Base-by-base conservation (phyloP, 768 basidiomycete genomes). In the Boletus fagicola region DNA sequence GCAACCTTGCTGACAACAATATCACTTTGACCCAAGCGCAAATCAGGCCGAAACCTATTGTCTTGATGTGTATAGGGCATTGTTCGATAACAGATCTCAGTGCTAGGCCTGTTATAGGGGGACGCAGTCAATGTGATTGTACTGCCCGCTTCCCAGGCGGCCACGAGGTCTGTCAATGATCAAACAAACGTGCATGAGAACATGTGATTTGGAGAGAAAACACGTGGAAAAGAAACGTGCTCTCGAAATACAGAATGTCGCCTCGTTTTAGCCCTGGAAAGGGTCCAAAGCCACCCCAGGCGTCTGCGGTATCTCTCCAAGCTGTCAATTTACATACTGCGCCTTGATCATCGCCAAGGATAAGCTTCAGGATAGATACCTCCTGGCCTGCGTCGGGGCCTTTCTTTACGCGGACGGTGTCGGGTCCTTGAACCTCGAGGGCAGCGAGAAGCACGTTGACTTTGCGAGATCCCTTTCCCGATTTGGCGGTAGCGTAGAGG, bases 401-500 rank as follows among this genome's bases (percentile, higher is more conserved):
- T 50, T 82, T 85, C 70, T 87, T 90, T 38, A 88, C 76, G 26
- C 73, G 77, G 38, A 93, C 80, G 6, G 77, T 73, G 61, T 89
- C 86, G 0, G 89, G 91, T 0, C 89, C 90, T 50, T 92, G 89
- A 15, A 89, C 80, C 68, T 92, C 91, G 56, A 92, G 74, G 9
- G 81, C 80, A 6, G 86, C 89, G 5, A 87, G 76, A 7, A 93
- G 77, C 9, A 87, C 56, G 42, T 76, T 80, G 22, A 85, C 76
- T 63, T 85, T 86, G n/a, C 67, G 71, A 35, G 79, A 76, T 10
- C 75, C 75, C 59, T 68, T 75, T 18, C 70, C 63, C 33, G 72
- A 70, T 53, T 65, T 56, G 16, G 67, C 64, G 35, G 59, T 58
- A 0, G 59, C 18, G 77, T 65, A 28, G 65, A 80, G 65, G 15